phyloP scores from a whole-genome alignment of 306 rosid species.

The Delonix regia region DNA sequence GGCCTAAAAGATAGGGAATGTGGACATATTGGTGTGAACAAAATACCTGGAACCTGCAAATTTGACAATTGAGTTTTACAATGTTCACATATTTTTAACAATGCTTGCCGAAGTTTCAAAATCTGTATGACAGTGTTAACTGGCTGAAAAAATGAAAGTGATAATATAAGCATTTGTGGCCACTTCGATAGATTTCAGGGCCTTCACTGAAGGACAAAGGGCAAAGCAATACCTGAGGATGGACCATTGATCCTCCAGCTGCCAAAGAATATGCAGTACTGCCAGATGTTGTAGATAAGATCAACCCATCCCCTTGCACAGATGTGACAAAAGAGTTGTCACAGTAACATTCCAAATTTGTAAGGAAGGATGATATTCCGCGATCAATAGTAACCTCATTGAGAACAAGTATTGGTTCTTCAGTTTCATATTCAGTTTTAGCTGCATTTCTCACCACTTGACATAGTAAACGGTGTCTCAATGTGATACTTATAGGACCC shows the following conservation, averaged over 20 bases:
- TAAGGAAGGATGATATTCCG: constrained; percentile 92
- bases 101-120: background rate
- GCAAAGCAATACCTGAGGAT: constrained; percentile 80
- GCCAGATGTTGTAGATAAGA: constrained; percentile 93
- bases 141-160: background rate
- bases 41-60: constrained; percentile 92
- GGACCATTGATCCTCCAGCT: constrained; percentile 99
- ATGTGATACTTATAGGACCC: constrained; percentile 89
- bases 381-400: constrained; percentile 98
- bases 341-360: constrained; percentile 93
- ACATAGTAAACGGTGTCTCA: constrained; percentile 86
- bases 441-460: constrained; percentile 83
- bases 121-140: background rate
- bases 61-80: constrained; percentile 28
- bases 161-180: background rate
- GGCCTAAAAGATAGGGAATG: constrained; percentile 93
- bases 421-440: constrained; percentile 75
- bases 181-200: too few species aligned
- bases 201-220: background rate
- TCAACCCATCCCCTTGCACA: constrained; percentile 97
- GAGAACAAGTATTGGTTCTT: constrained; percentile 85
- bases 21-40: constrained; percentile 94
- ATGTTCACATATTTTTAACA: background rate
- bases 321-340: constrained; percentile 86
- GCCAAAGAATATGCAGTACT: constrained; percentile 98